Conservation (phyloP, 1,284 basidiomycete species). For the Chondrostereum purpureum region DNA sequence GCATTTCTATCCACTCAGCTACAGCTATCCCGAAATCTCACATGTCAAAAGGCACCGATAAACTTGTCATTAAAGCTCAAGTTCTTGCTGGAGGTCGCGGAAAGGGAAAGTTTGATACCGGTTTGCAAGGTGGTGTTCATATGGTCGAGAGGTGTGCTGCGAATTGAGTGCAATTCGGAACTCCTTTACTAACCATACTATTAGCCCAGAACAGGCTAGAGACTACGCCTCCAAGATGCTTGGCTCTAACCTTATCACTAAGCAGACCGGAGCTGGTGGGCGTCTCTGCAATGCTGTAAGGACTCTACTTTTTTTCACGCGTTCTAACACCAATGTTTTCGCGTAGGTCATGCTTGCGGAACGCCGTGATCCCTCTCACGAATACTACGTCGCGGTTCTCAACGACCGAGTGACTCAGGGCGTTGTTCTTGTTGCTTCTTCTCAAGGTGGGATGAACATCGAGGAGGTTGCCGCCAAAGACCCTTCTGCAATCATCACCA, state of each 20-base stretch:
- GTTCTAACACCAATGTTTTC: slow-evolving; percentile 3
- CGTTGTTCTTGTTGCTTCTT: slow-evolving; percentile 91
- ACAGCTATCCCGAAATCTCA: slow-evolving; percentile 9
- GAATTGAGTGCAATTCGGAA: too few species aligned
- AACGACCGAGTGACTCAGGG: slow-evolving; percentile 91
- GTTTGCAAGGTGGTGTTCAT: slow-evolving; percentile 97
- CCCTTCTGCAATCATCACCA: slow-evolving; percentile 93
- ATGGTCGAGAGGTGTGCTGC: slow-evolving; percentile 78
- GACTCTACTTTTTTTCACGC: slow-evolving; percentile 18
- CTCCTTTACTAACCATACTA: slow-evolving; percentile 8
- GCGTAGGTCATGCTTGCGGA: slow-evolving; percentile 94
- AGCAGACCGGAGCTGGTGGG: slow-evolving; percentile 93
- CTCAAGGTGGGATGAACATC: slow-evolving; percentile 97
- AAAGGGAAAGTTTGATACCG: slow-evolving; percentile 96
- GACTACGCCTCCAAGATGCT: slow-evolving; percentile 92
- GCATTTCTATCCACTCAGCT: slow-evolving; percentile 2
- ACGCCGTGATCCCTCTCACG: slow-evolving; percentile 88
- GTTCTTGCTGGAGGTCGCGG: slow-evolving; percentile 98
- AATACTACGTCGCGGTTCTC: slow-evolving; percentile 97
- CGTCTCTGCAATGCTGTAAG: slow-evolving; percentile 91
- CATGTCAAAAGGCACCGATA: slow-evolving; percentile 45
- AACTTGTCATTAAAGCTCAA: slow-evolving; percentile 95
- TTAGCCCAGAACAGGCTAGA: slow-evolving; percentile 83
- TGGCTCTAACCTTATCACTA: slow-evolving; percentile 94
- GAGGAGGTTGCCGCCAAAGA: slow-evolving; percentile 99